Base-by-base conservation (phyloP, 306 rosid species). In the Neltuma alba region DNA sequence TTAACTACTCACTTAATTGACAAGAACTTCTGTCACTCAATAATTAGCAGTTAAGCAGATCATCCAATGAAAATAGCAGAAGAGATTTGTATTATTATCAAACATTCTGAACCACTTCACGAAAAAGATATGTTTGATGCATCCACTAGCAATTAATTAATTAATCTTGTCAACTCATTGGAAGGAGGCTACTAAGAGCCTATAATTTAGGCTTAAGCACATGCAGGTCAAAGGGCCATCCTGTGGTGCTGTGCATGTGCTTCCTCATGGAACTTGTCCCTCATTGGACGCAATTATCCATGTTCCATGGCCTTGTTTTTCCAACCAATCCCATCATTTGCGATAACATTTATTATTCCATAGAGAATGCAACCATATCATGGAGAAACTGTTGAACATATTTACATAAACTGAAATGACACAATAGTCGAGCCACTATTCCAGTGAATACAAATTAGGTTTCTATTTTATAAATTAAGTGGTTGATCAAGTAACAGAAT, bases 391-490 rank as follows among this genome's bases (percentile, higher is more conserved):
- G 72, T 21, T 37, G 12, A 73, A 3, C 6, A 75, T 62, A 61
- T 80, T 82, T 82, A 86, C 80, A 78, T 80, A 40, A 50, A 54
- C 21, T 79, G 65, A 9, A 82, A 82, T 66, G 65, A 60, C 30
- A 20, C 11, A 54, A 57, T 11, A 57, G 4, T n/a, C 63, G 81
- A 78, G 76, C 70, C 79, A 81, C 85, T 64, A 58, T 81, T 87
- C 84, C 81, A 58, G 76, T 74, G 37, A 65, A 77, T 69, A 82
- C 89, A 89, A 85, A 86, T 80, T 76, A 78, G 68, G 76, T 12
- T 30, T 55, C 79, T 75, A 64, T 55, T 81, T 55, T 77, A 23
- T 54, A 60, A 74, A 66, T 81, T 44, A 72, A 38, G 65, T 78
- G 72, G 60, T 54, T 72, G 60, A 74, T 73, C 58, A 54, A 8